Base-by-base conservation (phyloP, 768 basidiomycete species). In the Leccinum barrowsii region DNA sequence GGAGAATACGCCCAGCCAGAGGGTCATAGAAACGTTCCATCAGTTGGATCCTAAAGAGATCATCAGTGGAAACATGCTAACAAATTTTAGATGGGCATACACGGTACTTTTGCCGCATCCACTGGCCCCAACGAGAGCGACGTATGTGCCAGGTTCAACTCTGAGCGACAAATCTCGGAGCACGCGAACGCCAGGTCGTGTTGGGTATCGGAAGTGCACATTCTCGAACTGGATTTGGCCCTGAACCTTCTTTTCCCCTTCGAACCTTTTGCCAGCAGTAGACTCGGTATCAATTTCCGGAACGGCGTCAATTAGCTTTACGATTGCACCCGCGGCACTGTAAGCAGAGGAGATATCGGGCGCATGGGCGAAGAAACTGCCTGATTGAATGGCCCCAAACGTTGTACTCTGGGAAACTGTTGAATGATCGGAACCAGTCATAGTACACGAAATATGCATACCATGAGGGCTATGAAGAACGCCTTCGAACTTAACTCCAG, bases 151-250 rank as follows among this genome's bases (percentile, higher is more conserved):
- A 7, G 89, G 88, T 65, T 89, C 80, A 26, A 90, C 82, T 42
- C 81, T 80, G 53, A 92, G 69, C 17, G 83, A 85, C 21, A 98
- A 77, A 54, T 85, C 88, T 47, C 89, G 86, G 59, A 98, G 75
- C n/a, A 98, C 92, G 51, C 89, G 88, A n/a, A 92, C 85, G 65
- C 84, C 84, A 46, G 91, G 89, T 46, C 94, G 80, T 7, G 90
- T 91, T 1, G 94, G 94, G 74, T 97, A 97, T 17, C 90, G 84
- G 83, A 98, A 97, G 69, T 87, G 84, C 32, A 96, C 80, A 60
- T 88, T 80, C 70, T 94, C 87, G 62, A 96, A 83, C 24, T 80
- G 81, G 59, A 96, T 84, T 59, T 84, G 85, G 13, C 90, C 90
- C 32, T 73, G 67, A 30, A 80, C 77, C 17, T 74, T 72, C 15